These are phyloP conservation scores for Erysiphe pulchra DNA, from an alignment of 2,329 filamentous ascomycete genomes.

Conservation along the genomic window DNA sequence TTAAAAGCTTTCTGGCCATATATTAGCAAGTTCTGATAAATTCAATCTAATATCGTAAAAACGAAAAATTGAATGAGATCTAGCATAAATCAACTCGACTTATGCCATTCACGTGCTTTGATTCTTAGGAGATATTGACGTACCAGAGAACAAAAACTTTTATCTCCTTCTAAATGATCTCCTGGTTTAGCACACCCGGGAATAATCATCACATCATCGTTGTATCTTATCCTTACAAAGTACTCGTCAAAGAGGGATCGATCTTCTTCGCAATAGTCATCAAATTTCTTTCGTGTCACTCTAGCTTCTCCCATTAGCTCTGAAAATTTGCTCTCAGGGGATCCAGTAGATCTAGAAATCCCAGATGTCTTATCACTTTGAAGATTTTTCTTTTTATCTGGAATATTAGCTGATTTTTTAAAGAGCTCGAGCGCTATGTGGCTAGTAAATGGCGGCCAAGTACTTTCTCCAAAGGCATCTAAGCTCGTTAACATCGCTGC, in stretches of 20 bases:
- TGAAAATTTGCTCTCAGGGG: constrained; percentile 9
- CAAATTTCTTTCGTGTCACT: constrained; percentile 34
- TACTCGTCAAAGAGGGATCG: constrained; percentile 40
- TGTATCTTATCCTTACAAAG: constrained; percentile 79
- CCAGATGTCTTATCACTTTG: constrained; percentile 8
- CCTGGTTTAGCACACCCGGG: constrained; percentile 55
- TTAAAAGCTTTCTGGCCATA: constrained; percentile 56
- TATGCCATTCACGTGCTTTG: background rate
- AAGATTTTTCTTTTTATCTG: constrained; percentile 6
- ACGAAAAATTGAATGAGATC: background rate
- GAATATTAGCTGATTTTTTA: constrained; percentile 19
- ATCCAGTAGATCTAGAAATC: constrained; percentile 5
- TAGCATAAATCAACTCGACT: background rate
- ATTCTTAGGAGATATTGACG: constrained; percentile 11
- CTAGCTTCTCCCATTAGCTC: constrained; percentile 6
- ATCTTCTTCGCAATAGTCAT: constrained; percentile 29
- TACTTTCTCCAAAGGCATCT: constrained; percentile 45
- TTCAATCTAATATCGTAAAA: background rate
- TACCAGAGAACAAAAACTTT: constrained; percentile 73
- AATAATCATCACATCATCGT: constrained; percentile 57
- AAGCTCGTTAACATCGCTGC: constrained; percentile 53
- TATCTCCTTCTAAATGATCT: constrained; percentile 67
- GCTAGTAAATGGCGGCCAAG: constrained; percentile 85
- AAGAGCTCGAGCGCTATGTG: constrained; percentile 85
- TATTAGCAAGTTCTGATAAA: background rate